These are phyloP conservation scores for Kodamaea arcana DNA, from an alignment of 1,139 yeast genomes.

Conservation along the genomic window DNA sequence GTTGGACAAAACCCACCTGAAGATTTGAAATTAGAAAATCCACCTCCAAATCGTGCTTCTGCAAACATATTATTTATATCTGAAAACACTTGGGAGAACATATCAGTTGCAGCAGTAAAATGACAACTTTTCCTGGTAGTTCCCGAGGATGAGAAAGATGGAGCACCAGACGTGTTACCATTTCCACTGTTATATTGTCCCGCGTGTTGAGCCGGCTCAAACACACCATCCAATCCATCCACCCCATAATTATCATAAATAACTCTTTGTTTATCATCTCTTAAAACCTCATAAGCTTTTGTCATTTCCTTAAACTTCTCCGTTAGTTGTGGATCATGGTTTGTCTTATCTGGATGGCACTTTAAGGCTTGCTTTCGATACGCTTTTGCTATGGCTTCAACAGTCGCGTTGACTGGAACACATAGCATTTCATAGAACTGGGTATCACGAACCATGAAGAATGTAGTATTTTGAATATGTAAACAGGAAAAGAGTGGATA, in stretches of 20 bases:
- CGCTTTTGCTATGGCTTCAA: constrained; percentile 39
- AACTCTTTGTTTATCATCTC: constrained; percentile 27
- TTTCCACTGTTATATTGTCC: constrained; percentile 5
- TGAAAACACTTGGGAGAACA: constrained; percentile 39
- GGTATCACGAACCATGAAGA: constrained; percentile 29
- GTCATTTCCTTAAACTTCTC: constrained; percentile 44
- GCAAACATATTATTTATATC: constrained; percentile 33
- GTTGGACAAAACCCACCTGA: neutral
- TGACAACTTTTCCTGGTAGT: constrained; percentile 2
- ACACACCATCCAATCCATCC: constrained; percentile 35
- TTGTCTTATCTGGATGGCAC: constrained; percentile 48
- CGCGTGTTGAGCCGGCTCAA: constrained; percentile 9
- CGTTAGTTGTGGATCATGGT: constrained; percentile 40
- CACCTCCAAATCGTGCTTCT: neutral
- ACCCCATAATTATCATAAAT: constrained; percentile 39
- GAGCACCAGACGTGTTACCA: neutral
- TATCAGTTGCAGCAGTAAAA: constrained; percentile 20
- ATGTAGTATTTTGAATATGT: neutral
- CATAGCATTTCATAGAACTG: constrained; percentile 35
- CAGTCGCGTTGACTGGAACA: constrained; percentile 31
- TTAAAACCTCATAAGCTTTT: constrained; percentile 40
- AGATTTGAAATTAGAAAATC: constrained; percentile 1
- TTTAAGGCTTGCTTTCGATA: constrained; percentile 39
- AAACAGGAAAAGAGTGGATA: neutral
- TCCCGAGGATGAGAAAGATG: neutral